phyloP scores from a whole-genome alignment of 352 stramenopile genomes.

The Phytophthora capsici region DNA sequence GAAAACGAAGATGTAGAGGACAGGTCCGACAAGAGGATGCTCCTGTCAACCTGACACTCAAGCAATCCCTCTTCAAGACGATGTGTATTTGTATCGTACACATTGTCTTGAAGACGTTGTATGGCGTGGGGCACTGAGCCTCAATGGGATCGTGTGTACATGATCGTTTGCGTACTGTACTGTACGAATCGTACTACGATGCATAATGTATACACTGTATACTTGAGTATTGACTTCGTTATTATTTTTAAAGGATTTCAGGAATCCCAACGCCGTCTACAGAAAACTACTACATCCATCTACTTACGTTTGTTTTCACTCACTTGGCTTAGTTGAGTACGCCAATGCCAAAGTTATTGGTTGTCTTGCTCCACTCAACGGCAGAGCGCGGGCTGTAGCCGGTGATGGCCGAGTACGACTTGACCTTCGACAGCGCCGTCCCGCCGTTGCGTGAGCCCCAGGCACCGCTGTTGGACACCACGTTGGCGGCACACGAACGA shows the following conservation, averaged over 20 bases:
- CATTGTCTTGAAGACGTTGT: no score
- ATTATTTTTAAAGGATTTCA: neutral
- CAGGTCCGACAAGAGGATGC: neutral
- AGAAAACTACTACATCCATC: conserved; percentile 17
- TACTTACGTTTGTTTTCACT: neutral
- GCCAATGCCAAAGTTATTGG: conserved; percentile 33
- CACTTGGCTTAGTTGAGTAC: conserved; percentile 16
- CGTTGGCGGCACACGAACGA: conserved; percentile 35
- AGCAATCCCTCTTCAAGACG: no score
- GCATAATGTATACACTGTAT: no score
- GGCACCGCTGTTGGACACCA: conserved; percentile 27
- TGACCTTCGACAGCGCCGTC: conserved; percentile 19
- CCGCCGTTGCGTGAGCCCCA: conserved; percentile 22
- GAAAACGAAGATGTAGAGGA: conserved; percentile 25
- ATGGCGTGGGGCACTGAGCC: no score
- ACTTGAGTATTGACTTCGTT: conserved; percentile 9
- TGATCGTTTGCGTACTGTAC: no score
- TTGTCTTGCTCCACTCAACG: conserved; percentile 24
- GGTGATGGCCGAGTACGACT: conserved; percentile 19
- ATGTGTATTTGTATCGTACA: no score
- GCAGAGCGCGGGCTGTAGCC: conserved; percentile 19
- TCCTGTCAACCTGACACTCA: no score
- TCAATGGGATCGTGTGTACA: no score
- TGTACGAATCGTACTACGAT: no score
- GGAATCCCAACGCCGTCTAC: neutral